Conservation (phyloP, 257 asterid species). For the Paraleonurus japonicus region DNA sequence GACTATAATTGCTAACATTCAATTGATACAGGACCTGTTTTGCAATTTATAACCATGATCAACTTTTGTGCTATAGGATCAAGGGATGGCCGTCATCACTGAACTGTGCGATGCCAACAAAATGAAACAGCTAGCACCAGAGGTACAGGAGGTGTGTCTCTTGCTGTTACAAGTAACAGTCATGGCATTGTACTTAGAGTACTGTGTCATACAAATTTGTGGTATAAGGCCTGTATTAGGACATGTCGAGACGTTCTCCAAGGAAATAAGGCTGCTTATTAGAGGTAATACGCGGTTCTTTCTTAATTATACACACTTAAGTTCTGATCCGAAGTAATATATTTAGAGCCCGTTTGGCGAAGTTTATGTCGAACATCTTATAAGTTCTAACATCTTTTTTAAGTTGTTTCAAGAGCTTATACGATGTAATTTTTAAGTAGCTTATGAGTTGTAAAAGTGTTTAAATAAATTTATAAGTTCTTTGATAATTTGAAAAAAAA, state of each 20-base stretch:
- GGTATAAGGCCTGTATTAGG: slow-evolving; percentile 90
- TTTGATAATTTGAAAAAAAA: too few relatives aligned
- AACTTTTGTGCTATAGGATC: slow-evolving; percentile 53
- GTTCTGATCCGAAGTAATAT: neutral
- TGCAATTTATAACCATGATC: neutral
- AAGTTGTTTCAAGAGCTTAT: too few relatives aligned
- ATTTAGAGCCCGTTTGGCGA: too few relatives aligned
- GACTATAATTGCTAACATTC: neutral
- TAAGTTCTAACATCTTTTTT: too few relatives aligned
- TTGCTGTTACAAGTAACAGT: slow-evolving; percentile 64
- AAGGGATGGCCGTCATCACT: slow-evolving; percentile 65
- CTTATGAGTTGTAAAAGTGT: too few relatives aligned
- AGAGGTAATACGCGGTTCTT: slow-evolving; percentile 47
- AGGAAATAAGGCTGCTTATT: slow-evolving; percentile 51
- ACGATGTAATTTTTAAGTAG: too few relatives aligned
- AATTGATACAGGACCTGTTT: too few relatives aligned
- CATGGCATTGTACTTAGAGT: slow-evolving; percentile 86
- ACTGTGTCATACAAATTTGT: slow-evolving; percentile 87
- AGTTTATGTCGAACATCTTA: too few relatives aligned
- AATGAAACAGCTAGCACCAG: slow-evolving; percentile 52
- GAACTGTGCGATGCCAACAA: slow-evolving; percentile 82
- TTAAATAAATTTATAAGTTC: too few relatives aligned
- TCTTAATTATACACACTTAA: neutral
- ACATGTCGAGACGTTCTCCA: slow-evolving; percentile 72
- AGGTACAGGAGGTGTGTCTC: slow-evolving; percentile 54